These are phyloP conservation scores for Septoria linicola DNA, from an alignment of 2,329 filamentous ascomycete species.

Conservation along the genomic window DNA sequence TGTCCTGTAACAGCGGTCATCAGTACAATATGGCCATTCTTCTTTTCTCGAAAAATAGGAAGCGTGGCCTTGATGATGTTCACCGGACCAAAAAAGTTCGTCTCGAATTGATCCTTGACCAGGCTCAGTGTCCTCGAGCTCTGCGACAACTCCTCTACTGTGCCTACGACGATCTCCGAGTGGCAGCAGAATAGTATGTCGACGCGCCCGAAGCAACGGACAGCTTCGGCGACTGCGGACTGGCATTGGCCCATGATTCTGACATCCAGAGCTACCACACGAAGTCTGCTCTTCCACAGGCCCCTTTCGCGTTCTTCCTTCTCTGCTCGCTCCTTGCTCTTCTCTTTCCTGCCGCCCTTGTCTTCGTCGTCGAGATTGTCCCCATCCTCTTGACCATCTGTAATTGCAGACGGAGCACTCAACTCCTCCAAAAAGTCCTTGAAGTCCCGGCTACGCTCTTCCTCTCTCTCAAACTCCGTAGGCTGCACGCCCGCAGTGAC, in stretches of 20 bases:
- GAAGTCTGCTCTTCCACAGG: constrained; percentile 72
- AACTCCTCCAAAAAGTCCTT: constrained; percentile 69
- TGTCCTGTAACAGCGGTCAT: constrained; percentile 89
- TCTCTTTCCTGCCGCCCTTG: constrained; percentile 21
- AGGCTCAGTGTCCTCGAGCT: constrained; percentile 71
- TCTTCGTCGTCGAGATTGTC: constrained; percentile 3
- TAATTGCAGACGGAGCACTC: constrained; percentile 16
- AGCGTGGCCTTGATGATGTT: constrained; percentile 91
- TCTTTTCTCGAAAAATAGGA: constrained; percentile 73
- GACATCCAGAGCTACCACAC: constrained; percentile 59
- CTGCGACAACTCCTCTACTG: constrained; percentile 83
- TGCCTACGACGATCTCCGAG: constrained; percentile 84
- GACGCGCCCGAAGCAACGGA: constrained; percentile 78
- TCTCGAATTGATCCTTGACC: constrained; percentile 88
- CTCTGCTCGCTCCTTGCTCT: constrained; percentile 57
- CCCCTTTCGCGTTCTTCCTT: constrained; percentile 26
- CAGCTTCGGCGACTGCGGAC: constrained; percentile 81
- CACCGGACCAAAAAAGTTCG: constrained; percentile 91
- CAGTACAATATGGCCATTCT: constrained; percentile 85
- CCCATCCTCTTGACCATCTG: constrained; percentile 35
- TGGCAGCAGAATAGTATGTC: constrained; percentile 90
- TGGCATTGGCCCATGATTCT: constrained; percentile 70
- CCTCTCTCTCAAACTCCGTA: constrained; percentile 71
- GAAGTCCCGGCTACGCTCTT: constrained; percentile 70
- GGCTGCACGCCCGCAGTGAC: constrained; percentile 81